phyloP scores from a whole-genome alignment of 306 rosid genomes.

The Prunus padus region DNA sequence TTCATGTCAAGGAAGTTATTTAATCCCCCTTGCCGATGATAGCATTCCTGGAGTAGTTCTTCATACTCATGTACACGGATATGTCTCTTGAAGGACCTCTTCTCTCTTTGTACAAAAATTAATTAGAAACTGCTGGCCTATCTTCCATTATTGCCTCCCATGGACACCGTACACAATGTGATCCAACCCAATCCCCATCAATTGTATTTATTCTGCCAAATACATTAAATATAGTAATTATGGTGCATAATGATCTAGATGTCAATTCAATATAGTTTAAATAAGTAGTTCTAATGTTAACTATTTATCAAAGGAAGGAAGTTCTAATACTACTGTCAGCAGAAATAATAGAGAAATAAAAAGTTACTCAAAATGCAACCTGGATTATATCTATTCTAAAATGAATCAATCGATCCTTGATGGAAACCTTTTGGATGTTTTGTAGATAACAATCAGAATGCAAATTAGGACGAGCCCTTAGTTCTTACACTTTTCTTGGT shows the following conservation, averaged over 20 bases:
- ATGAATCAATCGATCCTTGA: background rate
- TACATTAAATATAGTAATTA: background rate
- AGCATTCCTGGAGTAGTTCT: background rate
- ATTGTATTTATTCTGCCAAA: background rate
- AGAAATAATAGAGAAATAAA: background rate
- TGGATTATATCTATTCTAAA: background rate
- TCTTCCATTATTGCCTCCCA: background rate
- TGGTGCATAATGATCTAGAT: background rate
- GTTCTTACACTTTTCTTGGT: constrained; percentile 11
- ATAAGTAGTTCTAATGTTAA: background rate
- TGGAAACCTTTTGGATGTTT: background rate
- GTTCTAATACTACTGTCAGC: background rate
- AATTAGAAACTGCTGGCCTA: background rate
- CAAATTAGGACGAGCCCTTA: background rate
- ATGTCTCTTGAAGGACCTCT: background rate
- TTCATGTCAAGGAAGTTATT: constrained; percentile 1
- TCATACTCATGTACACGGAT: background rate
- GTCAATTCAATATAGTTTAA: background rate
- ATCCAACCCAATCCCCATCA: background rate
- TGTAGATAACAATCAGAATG: background rate
- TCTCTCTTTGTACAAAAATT: background rate
- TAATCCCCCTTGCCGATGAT: background rate
- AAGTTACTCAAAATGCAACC: too few species aligned
- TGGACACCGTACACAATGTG: background rate
- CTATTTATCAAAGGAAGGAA: background rate